Base-by-base conservation (phyloP, 306 rosid genomes). In the Carpinus fangiana region DNA sequence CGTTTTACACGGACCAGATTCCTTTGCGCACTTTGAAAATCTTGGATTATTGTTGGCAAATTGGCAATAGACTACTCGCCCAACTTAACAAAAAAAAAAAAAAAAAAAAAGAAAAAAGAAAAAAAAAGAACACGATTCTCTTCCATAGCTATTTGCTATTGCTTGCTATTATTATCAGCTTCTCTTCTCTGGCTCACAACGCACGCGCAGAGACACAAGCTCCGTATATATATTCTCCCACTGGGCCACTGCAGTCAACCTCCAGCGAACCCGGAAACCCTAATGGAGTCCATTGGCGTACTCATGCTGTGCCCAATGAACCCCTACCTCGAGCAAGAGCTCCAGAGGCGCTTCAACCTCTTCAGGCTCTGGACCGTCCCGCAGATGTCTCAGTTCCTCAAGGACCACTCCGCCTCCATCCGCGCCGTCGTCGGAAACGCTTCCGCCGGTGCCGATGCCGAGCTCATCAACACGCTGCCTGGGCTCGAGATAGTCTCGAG, bases 401-500 rank as follows among this genome's bases (percentile, higher is more conserved):
- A 57, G 18, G 84, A 88, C n/a, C 67, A 88, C 70, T 77, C 86
- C 77, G 0, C 68, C 76, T 61, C 93, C 26, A 86, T 94, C 80
- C 88, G 94, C 6, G 97, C 94, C 31, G 73, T 90, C 56, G 81
- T 92, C 34, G 97, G 82, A 0, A 80, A 50, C 85, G 21, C 91
- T 0, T 0, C 1, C 0, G 79, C 56, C 17, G 97, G 98, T 0
- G 91, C 90, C 12, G 90, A 92, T 31, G 88, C 90, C 0, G 82
- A 71, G 14, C 60, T 91, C 41, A 90, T 95, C 34, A 83, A 88
- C 3, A 78, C 88, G 2, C 53, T 92, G 70, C 97, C 97, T 45
- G 87, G 84, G 71, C 78, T 95, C 46, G 97, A 93, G 84, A 91
- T 95, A n/a, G 67, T 95, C 8, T 81, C 97, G 20, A 79, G 89